Evolutionary conservation across 257 asterid species (phyloP).

Genomic region (Misopates orontium): DNA sequence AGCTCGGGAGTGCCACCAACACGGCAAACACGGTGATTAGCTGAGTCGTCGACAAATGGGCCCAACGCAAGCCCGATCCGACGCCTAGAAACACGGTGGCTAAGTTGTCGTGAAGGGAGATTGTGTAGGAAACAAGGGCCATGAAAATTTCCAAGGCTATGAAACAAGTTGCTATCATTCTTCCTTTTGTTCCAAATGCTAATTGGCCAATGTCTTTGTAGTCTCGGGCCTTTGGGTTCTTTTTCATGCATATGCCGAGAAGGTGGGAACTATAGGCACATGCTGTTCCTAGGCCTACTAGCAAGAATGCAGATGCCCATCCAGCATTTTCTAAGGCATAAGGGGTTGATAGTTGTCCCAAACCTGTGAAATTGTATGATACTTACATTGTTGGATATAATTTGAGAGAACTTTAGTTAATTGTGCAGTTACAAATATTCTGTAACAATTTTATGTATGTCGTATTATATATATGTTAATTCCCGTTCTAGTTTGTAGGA

Average conservation of each 20-base stretch:
- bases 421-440: too few relatives aligned
- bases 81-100: conserved; percentile 44
- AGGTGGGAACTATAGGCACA: conserved; percentile 55
- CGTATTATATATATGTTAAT: too few relatives aligned
- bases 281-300: conserved; percentile 48
- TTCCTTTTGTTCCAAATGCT: conserved; percentile 71
- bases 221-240: conserved; percentile 51
- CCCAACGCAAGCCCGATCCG: conserved; percentile 32
- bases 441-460: background rate
- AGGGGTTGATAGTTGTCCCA: conserved; percentile 77
- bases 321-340: conserved; percentile 78
- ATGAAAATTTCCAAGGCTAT: conserved; percentile 69
- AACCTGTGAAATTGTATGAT: conserved; percentile 38
- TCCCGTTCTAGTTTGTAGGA: too few relatives aligned
- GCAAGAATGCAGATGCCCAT: conserved; percentile 63
- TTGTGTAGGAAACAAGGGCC: conserved; percentile 83
- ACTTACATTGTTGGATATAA: background rate
- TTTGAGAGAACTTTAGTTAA: too few relatives aligned
- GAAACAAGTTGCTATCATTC: conserved; percentile 45
- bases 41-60: conserved; percentile 48
- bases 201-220: conserved; percentile 66
- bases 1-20: conserved; percentile 67
- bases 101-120: conserved; percentile 75
- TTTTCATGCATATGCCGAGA: conserved; percentile 53
- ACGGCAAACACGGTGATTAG: conserved; percentile 51